These are phyloP conservation scores for Phaeotremella skinneri DNA, from an alignment of 768 basidiomycete species.

Conservation along the genomic window DNA sequence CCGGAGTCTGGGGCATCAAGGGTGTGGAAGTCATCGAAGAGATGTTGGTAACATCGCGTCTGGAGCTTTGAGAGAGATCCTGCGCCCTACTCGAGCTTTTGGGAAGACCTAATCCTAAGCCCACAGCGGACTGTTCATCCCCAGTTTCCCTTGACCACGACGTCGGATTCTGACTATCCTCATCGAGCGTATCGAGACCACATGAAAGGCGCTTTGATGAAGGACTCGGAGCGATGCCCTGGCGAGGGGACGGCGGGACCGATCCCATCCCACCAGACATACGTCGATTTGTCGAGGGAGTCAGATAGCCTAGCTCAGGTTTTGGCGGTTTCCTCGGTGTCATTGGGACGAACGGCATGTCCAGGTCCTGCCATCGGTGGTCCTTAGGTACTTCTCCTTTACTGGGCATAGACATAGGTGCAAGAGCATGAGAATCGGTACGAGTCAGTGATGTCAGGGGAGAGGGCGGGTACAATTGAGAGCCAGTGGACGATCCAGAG, in stretches of 20 bases:
- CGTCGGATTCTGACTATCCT: neutral
- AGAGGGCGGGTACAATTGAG: slow-evolving; percentile 42
- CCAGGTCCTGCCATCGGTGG: slow-evolving; percentile 24
- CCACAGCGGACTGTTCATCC: slow-evolving; percentile 7
- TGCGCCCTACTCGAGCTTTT: slow-evolving; percentile 13
- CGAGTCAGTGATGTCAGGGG: slow-evolving; percentile 21
- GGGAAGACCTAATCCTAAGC: slow-evolving; percentile 25
- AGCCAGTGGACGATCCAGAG: slow-evolving; percentile 16
- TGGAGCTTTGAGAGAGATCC: neutral
- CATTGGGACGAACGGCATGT: slow-evolving; percentile 41
- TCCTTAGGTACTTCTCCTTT: neutral
- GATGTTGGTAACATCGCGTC: slow-evolving; percentile 7
- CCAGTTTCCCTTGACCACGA: neutral
- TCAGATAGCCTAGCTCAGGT: slow-evolving; percentile 39
- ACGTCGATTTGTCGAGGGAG: slow-evolving; percentile 30
- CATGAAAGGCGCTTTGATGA: neutral
- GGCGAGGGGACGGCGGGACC: neutral
- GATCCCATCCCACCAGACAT: slow-evolving; percentile 14
- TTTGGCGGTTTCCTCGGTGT: slow-evolving; percentile 38
- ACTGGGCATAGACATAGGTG: slow-evolving; percentile 14
- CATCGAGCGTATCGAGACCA: neutral
- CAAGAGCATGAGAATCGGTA: slow-evolving; percentile 24
- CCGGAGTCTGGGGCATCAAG: neutral
- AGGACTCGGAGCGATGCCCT: neutral
- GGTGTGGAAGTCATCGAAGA: neutral